Evolutionary conservation across 352 stramenopile species (phyloP).

Genomic region (Pythium diclinum): DNA sequence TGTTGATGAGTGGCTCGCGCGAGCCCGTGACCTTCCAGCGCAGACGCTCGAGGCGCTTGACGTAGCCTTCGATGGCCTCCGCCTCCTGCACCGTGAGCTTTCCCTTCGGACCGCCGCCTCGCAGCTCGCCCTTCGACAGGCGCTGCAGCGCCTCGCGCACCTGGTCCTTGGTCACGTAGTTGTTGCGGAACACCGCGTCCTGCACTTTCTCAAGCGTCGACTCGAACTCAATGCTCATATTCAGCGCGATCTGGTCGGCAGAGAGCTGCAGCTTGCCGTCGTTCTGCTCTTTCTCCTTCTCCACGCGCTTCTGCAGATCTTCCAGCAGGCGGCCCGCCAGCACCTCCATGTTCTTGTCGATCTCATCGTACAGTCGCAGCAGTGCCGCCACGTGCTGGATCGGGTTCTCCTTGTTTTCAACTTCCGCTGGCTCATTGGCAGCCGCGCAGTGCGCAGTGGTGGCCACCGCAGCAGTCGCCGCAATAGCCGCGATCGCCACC

Average conservation of each 20-base stretch:
- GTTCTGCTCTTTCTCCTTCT: constrained; percentile 47
- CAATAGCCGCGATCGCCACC: neutral
- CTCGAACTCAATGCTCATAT: constrained; percentile 85
- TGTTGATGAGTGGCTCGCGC: constrained; percentile 63
- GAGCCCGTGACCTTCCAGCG: constrained; percentile 80
- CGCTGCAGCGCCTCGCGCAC: constrained; percentile 69
- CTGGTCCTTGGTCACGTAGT: constrained; percentile 78
- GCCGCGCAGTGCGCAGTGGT: constrained; percentile 27
- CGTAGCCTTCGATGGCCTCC: constrained; percentile 68
- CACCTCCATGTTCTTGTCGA: constrained; percentile 83
- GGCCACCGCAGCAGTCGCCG: neutral
- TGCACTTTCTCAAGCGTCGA: constrained; percentile 77
- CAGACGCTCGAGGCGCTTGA: constrained; percentile 65
- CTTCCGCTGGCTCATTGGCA: constrained; percentile 15
- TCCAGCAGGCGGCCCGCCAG: constrained; percentile 69
- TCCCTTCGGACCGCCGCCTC: constrained; percentile 41
- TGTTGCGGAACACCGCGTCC: constrained; percentile 80
- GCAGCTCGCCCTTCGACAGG: constrained; percentile 53
- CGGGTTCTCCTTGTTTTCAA: constrained; percentile 51
- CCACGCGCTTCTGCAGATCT: constrained; percentile 51
- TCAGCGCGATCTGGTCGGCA: constrained; percentile 65
- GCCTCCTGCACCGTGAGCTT: constrained; percentile 62
- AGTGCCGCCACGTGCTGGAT: constrained; percentile 70
- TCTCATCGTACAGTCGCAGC: constrained; percentile 76
- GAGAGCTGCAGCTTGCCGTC: constrained; percentile 45